Percentiles rank a stretch among this genome's conserved stretches.
phyloP scores from a whole-genome alignment of 2,329 filamentous ascomycete species.

The Sphaerulina vaccinii region DNA sequence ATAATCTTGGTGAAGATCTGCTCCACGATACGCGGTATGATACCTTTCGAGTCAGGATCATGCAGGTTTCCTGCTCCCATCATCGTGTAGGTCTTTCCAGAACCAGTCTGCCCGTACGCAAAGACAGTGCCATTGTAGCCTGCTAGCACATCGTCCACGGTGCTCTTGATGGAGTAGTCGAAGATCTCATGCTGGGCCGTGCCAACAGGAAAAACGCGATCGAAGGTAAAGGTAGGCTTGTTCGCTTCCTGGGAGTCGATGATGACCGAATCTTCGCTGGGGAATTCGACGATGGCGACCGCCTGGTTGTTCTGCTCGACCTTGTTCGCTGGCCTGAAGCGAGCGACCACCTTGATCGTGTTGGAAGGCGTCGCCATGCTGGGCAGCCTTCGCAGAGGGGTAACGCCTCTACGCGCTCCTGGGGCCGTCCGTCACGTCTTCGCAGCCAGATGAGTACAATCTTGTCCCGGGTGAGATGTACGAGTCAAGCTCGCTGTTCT shows the following conservation, averaged over 20 bases:
- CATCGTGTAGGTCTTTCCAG: constrained; percentile 99
- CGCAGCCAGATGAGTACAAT: background rate
- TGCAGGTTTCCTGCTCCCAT: constrained; percentile 88
- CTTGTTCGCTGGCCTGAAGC: constrained; percentile 96
- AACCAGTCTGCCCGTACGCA: constrained; percentile 96
- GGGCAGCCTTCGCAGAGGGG: background rate
- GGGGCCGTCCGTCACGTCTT: background rate
- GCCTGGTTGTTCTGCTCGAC: constrained; percentile 86
- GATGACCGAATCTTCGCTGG: constrained; percentile 81
- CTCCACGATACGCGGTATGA: constrained; percentile 94
- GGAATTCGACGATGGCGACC: constrained; percentile 86
- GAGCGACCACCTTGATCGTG: constrained; percentile 74
- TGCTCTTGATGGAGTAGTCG: constrained; percentile 93
- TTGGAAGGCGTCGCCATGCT: constrained; percentile 34
- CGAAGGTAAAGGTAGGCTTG: constrained; percentile 79
- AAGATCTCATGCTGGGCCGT: constrained; percentile 92
- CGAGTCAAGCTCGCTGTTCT: background rate
- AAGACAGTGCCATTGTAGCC: constrained; percentile 99
- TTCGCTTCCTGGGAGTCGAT: constrained; percentile 80
- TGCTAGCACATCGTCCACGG: constrained; percentile 96
- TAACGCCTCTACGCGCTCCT: background rate
- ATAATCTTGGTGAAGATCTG: constrained; percentile 97
- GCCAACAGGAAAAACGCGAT: constrained; percentile 93
- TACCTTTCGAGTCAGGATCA: constrained; percentile 81
- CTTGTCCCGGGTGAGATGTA: background rate